phyloP scores from a whole-genome alignment of 345 rosid species.

The Excoecaria cochinchinensis region DNA sequence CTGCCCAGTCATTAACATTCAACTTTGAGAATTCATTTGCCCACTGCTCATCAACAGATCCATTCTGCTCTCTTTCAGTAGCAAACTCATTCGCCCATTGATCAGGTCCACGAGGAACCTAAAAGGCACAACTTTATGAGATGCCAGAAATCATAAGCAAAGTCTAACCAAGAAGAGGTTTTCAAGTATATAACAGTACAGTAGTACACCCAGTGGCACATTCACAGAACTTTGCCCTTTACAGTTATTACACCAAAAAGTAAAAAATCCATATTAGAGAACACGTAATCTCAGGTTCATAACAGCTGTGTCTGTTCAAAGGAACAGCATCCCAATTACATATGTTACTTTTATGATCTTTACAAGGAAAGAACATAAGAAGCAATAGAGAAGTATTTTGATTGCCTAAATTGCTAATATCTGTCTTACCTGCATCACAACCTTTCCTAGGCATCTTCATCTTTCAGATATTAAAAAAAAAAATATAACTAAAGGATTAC shows the following conservation, averaged over 20 bases:
- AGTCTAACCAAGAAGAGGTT: too few species aligned
- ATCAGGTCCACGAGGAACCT: constrained; percentile 46
- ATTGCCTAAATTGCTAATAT: not conserved
- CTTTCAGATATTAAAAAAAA: not conserved
- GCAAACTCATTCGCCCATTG: constrained; percentile 88
- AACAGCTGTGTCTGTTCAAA: not conserved
- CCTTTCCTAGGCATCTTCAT: not conserved
- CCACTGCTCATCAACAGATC: constrained; percentile 76
- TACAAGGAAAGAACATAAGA: not conserved
- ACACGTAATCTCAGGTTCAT: not conserved
- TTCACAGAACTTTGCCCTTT: not conserved
- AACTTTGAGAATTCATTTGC: constrained; percentile 94
- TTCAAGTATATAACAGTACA: too few species aligned
- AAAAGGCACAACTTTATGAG: not conserved
- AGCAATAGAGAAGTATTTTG: not conserved
- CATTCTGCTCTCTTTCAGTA: constrained; percentile 53
- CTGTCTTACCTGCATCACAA: not conserved
- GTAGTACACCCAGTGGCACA: not conserved
- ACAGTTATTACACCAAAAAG: not conserved
- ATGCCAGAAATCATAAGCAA: not conserved
- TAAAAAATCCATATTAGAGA: not conserved
- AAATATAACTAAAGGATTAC: not conserved
- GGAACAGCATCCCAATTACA: not conserved
- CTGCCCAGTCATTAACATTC: constrained; percentile 87
- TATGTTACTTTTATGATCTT: not conserved